These are phyloP conservation scores for Sclerotinia nivalis DNA, from an alignment of 2,329 filamentous ascomycete species.

Conservation along the genomic window DNA sequence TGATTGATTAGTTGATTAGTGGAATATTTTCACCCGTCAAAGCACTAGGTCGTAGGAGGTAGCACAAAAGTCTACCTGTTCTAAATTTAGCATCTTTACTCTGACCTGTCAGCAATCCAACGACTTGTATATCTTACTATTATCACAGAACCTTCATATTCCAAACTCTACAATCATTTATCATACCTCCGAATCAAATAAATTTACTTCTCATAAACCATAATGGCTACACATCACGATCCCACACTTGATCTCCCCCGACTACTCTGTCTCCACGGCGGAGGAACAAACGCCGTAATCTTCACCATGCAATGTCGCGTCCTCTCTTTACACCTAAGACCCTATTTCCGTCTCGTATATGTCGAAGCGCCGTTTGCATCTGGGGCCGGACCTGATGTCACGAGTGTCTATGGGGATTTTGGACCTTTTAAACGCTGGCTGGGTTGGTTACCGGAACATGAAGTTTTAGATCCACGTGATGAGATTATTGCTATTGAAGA, in stretches of 20 bases:
- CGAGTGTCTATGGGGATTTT: slow-evolving; percentile 63
- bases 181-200: background rate
- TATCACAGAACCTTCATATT: background rate
- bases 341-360: slow-evolving; percentile 68
- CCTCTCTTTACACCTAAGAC: slow-evolving; percentile 11
- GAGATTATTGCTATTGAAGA: slow-evolving; percentile 46
- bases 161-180: background rate
- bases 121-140: background rate
- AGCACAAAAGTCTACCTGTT: slow-evolving; percentile 7
- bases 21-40: background rate
- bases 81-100: slow-evolving; percentile 1
- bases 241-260: slow-evolving; percentile 50
- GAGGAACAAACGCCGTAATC: slow-evolving; percentile 70
- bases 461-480: slow-evolving; percentile 46
- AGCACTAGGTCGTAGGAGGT: background rate
- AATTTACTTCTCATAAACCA: background rate
- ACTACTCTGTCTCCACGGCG: slow-evolving; percentile 79
- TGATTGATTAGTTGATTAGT: too few relatives aligned
- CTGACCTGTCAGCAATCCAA: background rate
- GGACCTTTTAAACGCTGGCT: slow-evolving; percentile 68
- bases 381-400: slow-evolving; percentile 60
- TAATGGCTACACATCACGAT: slow-evolving; percentile 11
- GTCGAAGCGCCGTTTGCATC: slow-evolving; percentile 68
- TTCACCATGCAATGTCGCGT: slow-evolving; percentile 68
- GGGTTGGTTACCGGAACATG: slow-evolving; percentile 61